phyloP scores from a whole-genome alignment of 2,329 filamentous ascomycete genomes.

The Pseudogymnoascus sp. region DNA sequence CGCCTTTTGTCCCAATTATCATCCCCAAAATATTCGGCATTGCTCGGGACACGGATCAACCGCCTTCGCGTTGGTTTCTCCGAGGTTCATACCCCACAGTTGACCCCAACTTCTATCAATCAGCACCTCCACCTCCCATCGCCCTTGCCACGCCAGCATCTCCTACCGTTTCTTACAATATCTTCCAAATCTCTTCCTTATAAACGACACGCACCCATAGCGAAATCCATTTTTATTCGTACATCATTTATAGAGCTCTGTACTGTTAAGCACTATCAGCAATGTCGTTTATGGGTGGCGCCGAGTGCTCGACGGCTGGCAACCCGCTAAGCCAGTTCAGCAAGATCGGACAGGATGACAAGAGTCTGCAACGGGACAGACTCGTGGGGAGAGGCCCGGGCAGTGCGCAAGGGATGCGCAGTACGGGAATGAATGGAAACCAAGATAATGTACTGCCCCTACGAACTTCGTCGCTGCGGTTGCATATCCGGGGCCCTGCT shows the following conservation, averaged over 20 bases:
- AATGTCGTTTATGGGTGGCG: constrained; percentile 94
- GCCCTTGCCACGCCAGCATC: not conserved
- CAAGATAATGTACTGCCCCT: constrained; percentile 57
- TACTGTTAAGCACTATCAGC: not conserved
- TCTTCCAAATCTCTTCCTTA: not conserved
- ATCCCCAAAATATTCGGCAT: not conserved
- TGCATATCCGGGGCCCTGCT: constrained; percentile 8
- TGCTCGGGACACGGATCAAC: constrained; percentile 8
- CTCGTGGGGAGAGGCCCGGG: constrained; percentile 68
- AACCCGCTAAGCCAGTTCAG: constrained; percentile 97
- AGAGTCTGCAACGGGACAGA: constrained; percentile 84
- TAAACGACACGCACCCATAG: not conserved
- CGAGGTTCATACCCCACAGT: constrained; percentile 10
- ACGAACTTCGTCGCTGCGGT: not conserved
- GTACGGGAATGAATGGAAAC: constrained; percentile 43
- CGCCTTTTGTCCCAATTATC: not conserved
- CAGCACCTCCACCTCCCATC: not conserved
- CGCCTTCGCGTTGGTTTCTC: constrained; percentile 8
- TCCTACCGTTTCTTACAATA: not conserved
- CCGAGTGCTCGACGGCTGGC: constrained; percentile 91
- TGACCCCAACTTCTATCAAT: not conserved
- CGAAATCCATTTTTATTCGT: not conserved
- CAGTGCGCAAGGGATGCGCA: constrained; percentile 70
- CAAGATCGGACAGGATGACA: constrained; percentile 95
- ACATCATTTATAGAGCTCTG: constrained; percentile 4